A percentile compares a stretch with the other conserved stretches of the same genome.
These are phyloP conservation scores for Sicyos edulis DNA, from an alignment of 306 rosid genomes.

Conservation along the genomic window DNA sequence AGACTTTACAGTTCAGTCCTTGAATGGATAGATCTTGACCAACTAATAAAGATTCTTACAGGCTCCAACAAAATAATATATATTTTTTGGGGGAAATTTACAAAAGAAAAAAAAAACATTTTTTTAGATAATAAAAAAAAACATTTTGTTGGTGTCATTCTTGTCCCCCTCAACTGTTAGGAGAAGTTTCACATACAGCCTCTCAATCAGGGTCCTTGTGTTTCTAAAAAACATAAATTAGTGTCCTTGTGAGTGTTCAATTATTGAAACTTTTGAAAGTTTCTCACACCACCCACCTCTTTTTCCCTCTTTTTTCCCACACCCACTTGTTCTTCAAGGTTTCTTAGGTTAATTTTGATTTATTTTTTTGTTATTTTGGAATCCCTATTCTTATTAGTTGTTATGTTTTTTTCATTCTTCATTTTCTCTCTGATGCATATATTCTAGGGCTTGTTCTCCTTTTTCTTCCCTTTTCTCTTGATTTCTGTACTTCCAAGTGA, in stretches of 20 bases:
- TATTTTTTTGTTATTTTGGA: slow-evolving; percentile 22
- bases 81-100: not conserved
- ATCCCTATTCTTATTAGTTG: slow-evolving; percentile 18
- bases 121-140: not conserved
- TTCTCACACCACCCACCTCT: slow-evolving; percentile 14
- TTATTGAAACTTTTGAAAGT: slow-evolving; percentile 43
- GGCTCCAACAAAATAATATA: slow-evolving; percentile 3
- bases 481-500: slow-evolving; percentile 10
- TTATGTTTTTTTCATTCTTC: slow-evolving; percentile 10
- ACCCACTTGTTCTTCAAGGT: slow-evolving; percentile 19
- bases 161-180: slow-evolving; percentile 15
- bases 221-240: no score
- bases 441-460: not conserved
- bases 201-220: slow-evolving; percentile 25
- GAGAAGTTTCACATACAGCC: slow-evolving; percentile 30
- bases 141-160: slow-evolving; percentile 12
- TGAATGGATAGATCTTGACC: slow-evolving; percentile 40
- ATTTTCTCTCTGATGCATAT: slow-evolving; percentile 19
- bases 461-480: not conserved
- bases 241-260: slow-evolving; percentile 39
- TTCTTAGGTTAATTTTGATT: slow-evolving; percentile 6
- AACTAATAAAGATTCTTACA: slow-evolving; percentile 31
- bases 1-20: slow-evolving; percentile 27
- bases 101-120: no score
- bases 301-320: not conserved